These are phyloP conservation scores for Bidens hawaiensis DNA, from an alignment of 140 eudicot genomes.

Conservation along the genomic window DNA sequence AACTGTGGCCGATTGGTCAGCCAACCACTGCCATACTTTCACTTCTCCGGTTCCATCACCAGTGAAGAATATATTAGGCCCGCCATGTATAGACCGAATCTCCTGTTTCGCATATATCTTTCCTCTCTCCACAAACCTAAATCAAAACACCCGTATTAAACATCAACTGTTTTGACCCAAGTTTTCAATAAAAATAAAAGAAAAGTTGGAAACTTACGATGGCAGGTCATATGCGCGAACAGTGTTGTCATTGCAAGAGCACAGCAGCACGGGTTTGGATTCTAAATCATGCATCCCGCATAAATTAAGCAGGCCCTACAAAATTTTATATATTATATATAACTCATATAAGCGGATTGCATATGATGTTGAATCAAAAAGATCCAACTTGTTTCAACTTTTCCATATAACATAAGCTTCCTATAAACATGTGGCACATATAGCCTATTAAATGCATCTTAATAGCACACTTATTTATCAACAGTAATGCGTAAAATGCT, in stretches of 20 bases:
- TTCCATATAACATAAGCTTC: background rate
- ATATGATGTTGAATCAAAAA: background rate
- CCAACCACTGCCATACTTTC: constrained; percentile 82
- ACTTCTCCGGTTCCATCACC: constrained; percentile 92
- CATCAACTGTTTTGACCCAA: background rate
- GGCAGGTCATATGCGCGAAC: constrained; percentile 85
- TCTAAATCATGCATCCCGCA: constrained; percentile 90
- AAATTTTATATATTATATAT: too few species aligned
- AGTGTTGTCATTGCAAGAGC: constrained; percentile 75
- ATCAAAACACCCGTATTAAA: background rate
- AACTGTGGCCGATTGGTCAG: constrained; percentile 42
- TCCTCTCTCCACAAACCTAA: constrained; percentile 78
- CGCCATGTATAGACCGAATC: constrained; percentile 62
- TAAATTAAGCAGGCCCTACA: constrained; percentile 74
- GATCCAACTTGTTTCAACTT: background rate
- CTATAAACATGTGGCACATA: background rate
- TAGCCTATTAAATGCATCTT: background rate
- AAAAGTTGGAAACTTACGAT: constrained; percentile 52
- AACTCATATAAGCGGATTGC: too few species aligned
- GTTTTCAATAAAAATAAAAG: background rate
- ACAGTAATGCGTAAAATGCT: too few species aligned
- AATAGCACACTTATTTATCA: background rate
- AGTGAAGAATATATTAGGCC: constrained; percentile 81
- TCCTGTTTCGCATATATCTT: constrained; percentile 71
- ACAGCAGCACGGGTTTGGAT: constrained; percentile 76